Evolutionary conservation across 495 filamentous ascomycete species (phyloP), one percentile per base, ranked within the genome.

Genomic region (Hypoxylon fragiforme): DNA sequence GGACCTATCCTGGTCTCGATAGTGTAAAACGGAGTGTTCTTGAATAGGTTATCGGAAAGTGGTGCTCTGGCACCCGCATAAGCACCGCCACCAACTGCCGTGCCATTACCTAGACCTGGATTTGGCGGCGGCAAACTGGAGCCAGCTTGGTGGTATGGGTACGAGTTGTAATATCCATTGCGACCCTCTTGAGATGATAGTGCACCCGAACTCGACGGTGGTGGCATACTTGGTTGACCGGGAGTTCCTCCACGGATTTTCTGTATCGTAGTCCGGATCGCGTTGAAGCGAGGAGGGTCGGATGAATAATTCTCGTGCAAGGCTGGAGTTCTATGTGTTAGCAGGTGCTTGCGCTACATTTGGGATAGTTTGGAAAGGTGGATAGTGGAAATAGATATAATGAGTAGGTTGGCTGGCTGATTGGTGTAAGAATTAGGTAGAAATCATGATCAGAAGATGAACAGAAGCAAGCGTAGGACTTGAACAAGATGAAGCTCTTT

Each of bases 1-100:
- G 76, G 68, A 6, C 86, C 84, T 1, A 95, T 69, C 48, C 80
- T 76, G 36, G 78, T 66, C 20, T 84, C 38, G 22, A 90, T 73
- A 0, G 76, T 80, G 61, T 86, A 94, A 63, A 92, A 95, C 1
- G 90, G 89, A 48, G 86, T 92, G 5, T 84, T 73, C 62, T 90
- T 92, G 70, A 90, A 95, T 22, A 70, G 70, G 42, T 67, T 71
- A 54, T 60, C 60, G 16, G 55, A 44, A 13, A 70, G 66, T 35
- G 68, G 60, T 19, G 73, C 14, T 49, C 68, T 32, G 11, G 52
- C 16, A 21, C 31, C 9, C 6, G 24, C 3, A 14, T 11, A 26
- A 11, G 28, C 28, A 72, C 70, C 19, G 54, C 56, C 32, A 60
- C 54, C 19, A 56, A 57, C 21, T 69, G 7, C 35, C 5, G 18